Evolutionary conservation across 2,329 filamentous ascomycete species (phyloP).

Genomic region (Westerdykella ornata): DNA sequence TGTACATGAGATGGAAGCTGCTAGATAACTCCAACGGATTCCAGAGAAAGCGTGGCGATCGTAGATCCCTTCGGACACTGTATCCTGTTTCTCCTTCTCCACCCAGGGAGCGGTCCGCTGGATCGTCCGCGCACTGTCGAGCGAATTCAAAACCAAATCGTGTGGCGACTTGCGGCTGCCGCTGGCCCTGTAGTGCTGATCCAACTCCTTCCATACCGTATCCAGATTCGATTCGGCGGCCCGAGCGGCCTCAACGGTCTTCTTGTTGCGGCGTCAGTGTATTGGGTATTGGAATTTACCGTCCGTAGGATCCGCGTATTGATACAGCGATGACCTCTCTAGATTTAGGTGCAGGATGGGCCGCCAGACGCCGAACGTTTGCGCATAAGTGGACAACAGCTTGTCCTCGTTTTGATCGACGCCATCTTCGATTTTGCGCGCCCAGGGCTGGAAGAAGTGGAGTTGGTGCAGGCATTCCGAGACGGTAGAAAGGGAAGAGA

Average conservation of each 20-base stretch:
- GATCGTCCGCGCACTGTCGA: constrained; percentile 30
- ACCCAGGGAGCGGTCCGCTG: constrained; percentile 48
- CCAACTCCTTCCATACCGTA: constrained; percentile 40
- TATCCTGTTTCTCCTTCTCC: constrained; percentile 22
- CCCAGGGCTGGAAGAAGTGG: constrained; percentile 46
- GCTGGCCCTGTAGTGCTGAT: constrained; percentile 13
- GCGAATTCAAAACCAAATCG: constrained; percentile 15
- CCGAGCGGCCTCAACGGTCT: constrained; percentile 42
- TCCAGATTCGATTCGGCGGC: constrained; percentile 46
- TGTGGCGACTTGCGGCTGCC: constrained; percentile 5
- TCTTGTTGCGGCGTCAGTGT: constrained; percentile 43
- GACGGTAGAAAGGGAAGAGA: constrained; percentile 46
- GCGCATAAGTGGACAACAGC: constrained; percentile 3
- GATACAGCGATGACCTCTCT: constrained; percentile 2
- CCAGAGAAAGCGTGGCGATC: constrained; percentile 8
- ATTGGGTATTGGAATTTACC: constrained; percentile 38
- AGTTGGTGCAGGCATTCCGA: constrained; percentile 43
- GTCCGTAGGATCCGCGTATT: neutral
- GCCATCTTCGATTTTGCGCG: constrained; percentile 33
- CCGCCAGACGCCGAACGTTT: constrained; percentile 4
- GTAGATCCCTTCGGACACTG: constrained; percentile 1
- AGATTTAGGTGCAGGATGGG: constrained; percentile 4
- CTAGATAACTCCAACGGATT: too few species aligned
- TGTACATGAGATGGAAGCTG: too few species aligned
- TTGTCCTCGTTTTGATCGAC: constrained; percentile 4